A percentile compares a stretch with the other conserved stretches of the same genome.
Conservation (phyloP, 371 early-diverging fungal genomes). For the Choanephora cucurbitarum region DNA sequence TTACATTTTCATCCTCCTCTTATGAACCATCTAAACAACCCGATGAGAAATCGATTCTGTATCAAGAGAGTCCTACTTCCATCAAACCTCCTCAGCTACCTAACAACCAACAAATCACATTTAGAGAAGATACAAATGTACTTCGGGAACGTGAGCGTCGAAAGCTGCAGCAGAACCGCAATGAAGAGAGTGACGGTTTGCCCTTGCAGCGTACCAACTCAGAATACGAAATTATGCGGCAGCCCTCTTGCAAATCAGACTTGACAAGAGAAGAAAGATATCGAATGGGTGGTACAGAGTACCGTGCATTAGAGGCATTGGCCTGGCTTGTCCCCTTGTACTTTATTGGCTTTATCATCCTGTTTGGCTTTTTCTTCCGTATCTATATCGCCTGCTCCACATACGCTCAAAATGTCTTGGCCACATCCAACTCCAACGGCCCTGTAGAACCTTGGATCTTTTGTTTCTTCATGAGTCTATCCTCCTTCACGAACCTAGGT, state of each 20-base stretch:
- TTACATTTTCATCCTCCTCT: not conserved
- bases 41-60: not conserved
- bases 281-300: constrained; percentile 43
- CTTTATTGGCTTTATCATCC: constrained; percentile 27
- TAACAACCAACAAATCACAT: constrained; percentile 27
- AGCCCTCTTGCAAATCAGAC: constrained; percentile 25
- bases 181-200: constrained; percentile 4
- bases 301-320: constrained; percentile 39
- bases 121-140: constrained; percentile 30
- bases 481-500: constrained; percentile 46
- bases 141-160: constrained; percentile 25
- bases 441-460: constrained; percentile 49
- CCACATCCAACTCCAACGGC: constrained; percentile 32
- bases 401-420: constrained; percentile 32
- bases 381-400: constrained; percentile 35
- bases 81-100: not conserved
- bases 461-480: constrained; percentile 42
- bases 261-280: constrained; percentile 38
- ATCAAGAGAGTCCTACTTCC: not conserved
- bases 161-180: constrained; percentile 15
- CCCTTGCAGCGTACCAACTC: constrained; percentile 20
- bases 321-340: constrained; percentile 33
- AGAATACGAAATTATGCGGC: constrained; percentile 28
- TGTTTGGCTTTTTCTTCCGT: constrained; percentile 34
- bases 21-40: not conserved